Evolutionary conservation across 805 yeast genomes (phyloP).

Genomic region (Limtongia smithiae): DNA sequence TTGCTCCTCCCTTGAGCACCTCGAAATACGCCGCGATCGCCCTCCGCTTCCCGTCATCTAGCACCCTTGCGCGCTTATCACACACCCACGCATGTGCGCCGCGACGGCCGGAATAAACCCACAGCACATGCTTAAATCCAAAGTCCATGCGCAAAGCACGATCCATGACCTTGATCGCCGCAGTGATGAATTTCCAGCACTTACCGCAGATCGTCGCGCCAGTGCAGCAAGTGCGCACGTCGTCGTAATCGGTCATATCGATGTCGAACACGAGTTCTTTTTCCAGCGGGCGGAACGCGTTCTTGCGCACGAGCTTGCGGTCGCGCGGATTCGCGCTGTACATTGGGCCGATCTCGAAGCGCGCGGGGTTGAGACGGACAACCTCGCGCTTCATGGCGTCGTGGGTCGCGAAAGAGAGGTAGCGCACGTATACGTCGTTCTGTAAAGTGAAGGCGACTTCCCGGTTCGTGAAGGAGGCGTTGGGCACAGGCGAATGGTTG

Average conservation of each 20-base stretch:
- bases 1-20: conserved; percentile 52
- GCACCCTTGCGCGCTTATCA: conserved; percentile 70
- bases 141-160: conserved; percentile 76
- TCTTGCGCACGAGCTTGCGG: conserved; percentile 69
- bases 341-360: conserved; percentile 94
- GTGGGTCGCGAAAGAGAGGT: conserved; percentile 63
- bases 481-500: conserved; percentile 74
- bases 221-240: conserved; percentile 85
- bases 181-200: conserved; percentile 90
- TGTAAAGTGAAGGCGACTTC: conserved; percentile 90
- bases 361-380: conserved; percentile 68
- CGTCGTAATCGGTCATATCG: conserved; percentile 96
- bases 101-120: conserved; percentile 98
- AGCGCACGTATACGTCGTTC: conserved; percentile 86
- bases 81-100: conserved; percentile 99
- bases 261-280: conserved; percentile 95
- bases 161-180: conserved; percentile 76
- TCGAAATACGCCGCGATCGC: conserved; percentile 83
- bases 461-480: conserved; percentile 75
- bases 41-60: conserved; percentile 71
- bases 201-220: conserved; percentile 79
- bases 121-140: conserved; percentile 78
- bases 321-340: conserved; percentile 85
- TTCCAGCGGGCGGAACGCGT: conserved; percentile 70
- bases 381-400: conserved; percentile 80